These are phyloP conservation scores for Fusarium guadeloupense DNA, from an alignment of 2,329 filamentous ascomycete genomes.

Conservation along the genomic window DNA sequence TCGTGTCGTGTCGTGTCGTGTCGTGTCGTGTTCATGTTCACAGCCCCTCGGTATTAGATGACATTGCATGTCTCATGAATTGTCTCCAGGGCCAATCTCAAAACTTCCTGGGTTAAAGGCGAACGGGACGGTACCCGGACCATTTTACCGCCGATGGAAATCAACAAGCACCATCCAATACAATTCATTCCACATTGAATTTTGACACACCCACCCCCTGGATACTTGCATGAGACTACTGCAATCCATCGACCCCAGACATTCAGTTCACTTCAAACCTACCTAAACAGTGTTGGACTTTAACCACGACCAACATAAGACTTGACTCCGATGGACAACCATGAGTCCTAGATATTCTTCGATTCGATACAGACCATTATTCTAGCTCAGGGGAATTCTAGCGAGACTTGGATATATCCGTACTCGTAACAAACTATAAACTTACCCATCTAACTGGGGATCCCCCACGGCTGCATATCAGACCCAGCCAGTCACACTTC, in stretches of 20 bases:
- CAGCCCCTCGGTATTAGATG: conserved; percentile 2
- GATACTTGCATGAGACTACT: conserved; percentile 38
- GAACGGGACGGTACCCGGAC: background rate
- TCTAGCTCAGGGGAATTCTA: no score
- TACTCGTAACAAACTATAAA: no score
- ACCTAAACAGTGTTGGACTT: background rate
- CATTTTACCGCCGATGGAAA: conserved; percentile 24
- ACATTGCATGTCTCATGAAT: conserved; percentile 3
- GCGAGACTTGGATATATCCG: background rate
- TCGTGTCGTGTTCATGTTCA: no score
- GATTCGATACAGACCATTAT: no score
- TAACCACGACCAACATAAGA: background rate
- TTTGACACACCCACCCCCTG: conserved; percentile 33
- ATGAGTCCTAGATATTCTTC: no score
- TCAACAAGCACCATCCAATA: background rate
- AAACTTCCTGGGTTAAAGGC: background rate
- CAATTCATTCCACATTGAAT: background rate
- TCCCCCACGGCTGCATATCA: conserved; percentile 19
- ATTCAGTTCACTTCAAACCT: no score
- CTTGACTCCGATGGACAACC: no score
- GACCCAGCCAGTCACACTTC: conserved; percentile 26
- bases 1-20: no score
- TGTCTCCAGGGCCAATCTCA: conserved; percentile 12
- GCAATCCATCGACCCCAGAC: conserved; percentile 28
- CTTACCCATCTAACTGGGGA: conserved; percentile 2